Conservation (phyloP, 225 moss, liverwort and hornwort genomes). For the Pleurozium schreberi region DNA sequence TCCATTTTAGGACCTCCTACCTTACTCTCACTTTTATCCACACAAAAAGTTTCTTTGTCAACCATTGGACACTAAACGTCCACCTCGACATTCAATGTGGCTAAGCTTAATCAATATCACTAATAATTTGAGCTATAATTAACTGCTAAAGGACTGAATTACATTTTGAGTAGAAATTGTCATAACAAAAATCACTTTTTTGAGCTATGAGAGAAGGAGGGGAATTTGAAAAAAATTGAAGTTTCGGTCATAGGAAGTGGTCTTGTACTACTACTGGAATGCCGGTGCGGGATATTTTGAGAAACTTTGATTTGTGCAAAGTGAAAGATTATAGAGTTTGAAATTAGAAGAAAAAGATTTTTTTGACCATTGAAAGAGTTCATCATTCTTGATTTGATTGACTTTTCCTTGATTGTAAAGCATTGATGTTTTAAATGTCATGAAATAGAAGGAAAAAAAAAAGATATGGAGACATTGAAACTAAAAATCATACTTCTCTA, state of each 20-base stretch:
- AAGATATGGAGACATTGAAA: neutral
- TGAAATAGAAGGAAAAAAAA: neutral
- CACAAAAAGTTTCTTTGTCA: too few species aligned
- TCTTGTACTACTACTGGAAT: neutral
- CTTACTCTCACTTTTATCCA: too few species aligned
- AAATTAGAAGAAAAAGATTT: neutral
- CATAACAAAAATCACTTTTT: neutral
- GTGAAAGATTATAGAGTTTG: too few species aligned
- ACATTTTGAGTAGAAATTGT: neutral
- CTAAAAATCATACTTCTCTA: neutral
- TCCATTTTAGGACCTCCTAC: too few species aligned
- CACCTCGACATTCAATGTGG: too few species aligned
- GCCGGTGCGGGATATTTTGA: neutral
- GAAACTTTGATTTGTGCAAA: neutral
- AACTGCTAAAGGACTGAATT: accelerated
- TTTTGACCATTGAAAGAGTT: neutral
- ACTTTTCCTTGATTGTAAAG: neutral
- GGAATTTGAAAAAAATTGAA: neutral
- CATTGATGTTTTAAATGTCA: neutral
- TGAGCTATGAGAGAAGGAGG: neutral
- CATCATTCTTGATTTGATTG: neutral
- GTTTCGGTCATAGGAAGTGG: neutral
- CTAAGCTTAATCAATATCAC: neutral
- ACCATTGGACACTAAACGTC: too few species aligned
- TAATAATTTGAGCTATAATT: neutral